A percentile compares a stretch with the other conserved stretches of the same genome.
These are phyloP conservation scores for Fulvia fulva DNA, from an alignment of 2,329 filamentous ascomycete species.

Conservation along the genomic window DNA sequence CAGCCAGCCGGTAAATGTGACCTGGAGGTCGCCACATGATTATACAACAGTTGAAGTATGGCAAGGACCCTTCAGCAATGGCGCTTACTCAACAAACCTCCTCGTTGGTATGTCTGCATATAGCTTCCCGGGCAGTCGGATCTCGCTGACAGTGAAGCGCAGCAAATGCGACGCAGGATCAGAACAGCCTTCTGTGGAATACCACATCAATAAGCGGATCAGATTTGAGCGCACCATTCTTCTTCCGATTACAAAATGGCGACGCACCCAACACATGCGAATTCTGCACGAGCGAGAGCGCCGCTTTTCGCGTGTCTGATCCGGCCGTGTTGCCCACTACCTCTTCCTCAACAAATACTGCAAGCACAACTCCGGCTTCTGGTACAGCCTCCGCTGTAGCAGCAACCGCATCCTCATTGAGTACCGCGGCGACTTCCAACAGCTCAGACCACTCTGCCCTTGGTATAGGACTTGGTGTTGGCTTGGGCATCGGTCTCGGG, in stretches of 20 bases:
- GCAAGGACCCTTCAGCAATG: conserved; percentile 12
- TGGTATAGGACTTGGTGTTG: neutral
- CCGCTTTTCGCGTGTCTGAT: conserved; percentile 5
- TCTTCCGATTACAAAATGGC: conserved; percentile 19
- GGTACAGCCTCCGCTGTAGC: neutral
- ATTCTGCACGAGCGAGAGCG: conserved; percentile 10
- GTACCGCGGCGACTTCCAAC: neutral
- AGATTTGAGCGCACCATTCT: conserved; percentile 3
- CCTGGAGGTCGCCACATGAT: conserved; percentile 16
- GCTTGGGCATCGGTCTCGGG: conserved; percentile 8
- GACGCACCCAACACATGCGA: conserved; percentile 16
- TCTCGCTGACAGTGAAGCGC: neutral
- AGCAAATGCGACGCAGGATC: conserved; percentile 9
- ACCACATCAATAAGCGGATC: conserved; percentile 6
- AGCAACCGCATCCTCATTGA: neutral
- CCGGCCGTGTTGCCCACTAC: neutral
- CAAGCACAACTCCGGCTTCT: neutral
- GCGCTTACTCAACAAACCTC: conserved; percentile 12
- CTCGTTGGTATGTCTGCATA: conserved; percentile 11
- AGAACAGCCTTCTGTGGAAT: conserved; percentile 11
- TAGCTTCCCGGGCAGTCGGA: neutral
- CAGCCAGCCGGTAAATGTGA: conserved; percentile 11
- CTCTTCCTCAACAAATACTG: neutral
- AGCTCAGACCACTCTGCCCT: neutral
- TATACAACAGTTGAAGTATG: conserved; percentile 15